phyloP scores from a whole-genome alignment of 2,329 filamentous ascomycete species.

The Gnomoniopsis smithogilvyi region DNA sequence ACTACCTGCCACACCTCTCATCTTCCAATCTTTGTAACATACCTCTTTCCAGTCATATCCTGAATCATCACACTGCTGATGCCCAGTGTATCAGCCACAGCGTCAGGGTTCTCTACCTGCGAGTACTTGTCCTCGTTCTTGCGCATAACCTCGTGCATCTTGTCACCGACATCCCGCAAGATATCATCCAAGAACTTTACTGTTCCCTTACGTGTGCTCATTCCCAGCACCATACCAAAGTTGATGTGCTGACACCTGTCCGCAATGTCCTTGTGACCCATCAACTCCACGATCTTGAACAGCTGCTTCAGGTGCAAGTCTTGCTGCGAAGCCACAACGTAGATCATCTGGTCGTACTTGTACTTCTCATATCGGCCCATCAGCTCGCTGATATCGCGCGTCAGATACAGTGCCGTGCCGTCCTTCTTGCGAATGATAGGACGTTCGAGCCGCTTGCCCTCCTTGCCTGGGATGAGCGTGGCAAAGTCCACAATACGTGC shows the following conservation, averaged over 20 bases:
- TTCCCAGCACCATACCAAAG: constrained; percentile 69
- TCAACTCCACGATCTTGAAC: constrained; percentile 72
- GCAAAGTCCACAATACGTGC: constrained; percentile 71
- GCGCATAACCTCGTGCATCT: constrained; percentile 97
- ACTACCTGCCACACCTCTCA: background rate
- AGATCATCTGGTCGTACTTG: constrained; percentile 76
- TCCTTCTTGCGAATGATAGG: constrained; percentile 70
- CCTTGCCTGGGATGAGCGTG: constrained; percentile 63
- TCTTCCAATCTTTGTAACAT: constrained; percentile 26
- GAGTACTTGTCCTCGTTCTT: constrained; percentile 87
- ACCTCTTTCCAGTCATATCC: constrained; percentile 95
- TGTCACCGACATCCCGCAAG: constrained; percentile 76
- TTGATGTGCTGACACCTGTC: constrained; percentile 71
- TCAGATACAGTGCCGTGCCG: constrained; percentile 74
- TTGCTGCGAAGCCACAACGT: constrained; percentile 71
- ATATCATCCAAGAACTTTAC: constrained; percentile 75
- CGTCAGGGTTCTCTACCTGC: constrained; percentile 79
- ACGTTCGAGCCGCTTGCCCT: constrained; percentile 66
- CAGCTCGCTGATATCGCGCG: constrained; percentile 73
- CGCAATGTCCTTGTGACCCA: constrained; percentile 66
- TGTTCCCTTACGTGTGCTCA: constrained; percentile 69
- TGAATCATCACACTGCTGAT: constrained; percentile 97
- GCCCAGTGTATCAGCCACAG: constrained; percentile 81
- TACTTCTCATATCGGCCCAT: constrained; percentile 61
- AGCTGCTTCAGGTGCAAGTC: constrained; percentile 71